Base-by-base conservation (phyloP, 2,329 filamentous ascomycete genomes). In the Herpotrichia juniperi region DNA sequence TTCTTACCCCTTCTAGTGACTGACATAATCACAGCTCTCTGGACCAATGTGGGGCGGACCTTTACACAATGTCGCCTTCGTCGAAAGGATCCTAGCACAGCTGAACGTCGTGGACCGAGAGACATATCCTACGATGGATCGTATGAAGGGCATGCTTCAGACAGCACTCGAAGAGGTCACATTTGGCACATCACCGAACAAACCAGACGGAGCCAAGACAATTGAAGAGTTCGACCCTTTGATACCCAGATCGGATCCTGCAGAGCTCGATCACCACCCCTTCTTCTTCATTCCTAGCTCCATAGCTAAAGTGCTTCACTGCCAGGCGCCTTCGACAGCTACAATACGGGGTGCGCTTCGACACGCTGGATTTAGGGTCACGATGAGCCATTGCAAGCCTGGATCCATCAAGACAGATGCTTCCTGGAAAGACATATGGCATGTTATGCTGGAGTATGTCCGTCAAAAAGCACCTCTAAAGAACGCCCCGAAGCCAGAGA, bases 1-100 rank as follows among this genome's bases (percentile, higher is more conserved):
- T 12, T 11, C 19, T 6, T 11, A 19, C 14, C 14, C 6, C 42
- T n/a, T 25, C 5, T 11, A 5, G 10, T 31, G 25, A 16, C 28
- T 48, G 45, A 43, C 49, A 37, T n/a, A 19, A 3, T 2, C 19
- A 30, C 14, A 71, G 62, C 73, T 97, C 12, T 89, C 87, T 4
- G 94, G 94, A 1, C 94, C 94, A 0, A 97, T 99, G 93, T 99
- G 93, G 78, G 93, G 85, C 28, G 94, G 94, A 1, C 89, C 89
- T 17, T 78, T 99, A 8, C 94, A 99, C 74, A 92, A 92, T 39
- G 82, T 86, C 6, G 84, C 86, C 1, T 99, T 97, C 67, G 86
- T 99, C 55, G 83, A 89, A 66, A 84, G 84, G 50, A 86, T 99
- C 21, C 80, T 99, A 14, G 83, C 86, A 37, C 83, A 88, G 51